Conservation (phyloP, 768 basidiomycete genomes). For the Tricholoma sp. region DNA sequence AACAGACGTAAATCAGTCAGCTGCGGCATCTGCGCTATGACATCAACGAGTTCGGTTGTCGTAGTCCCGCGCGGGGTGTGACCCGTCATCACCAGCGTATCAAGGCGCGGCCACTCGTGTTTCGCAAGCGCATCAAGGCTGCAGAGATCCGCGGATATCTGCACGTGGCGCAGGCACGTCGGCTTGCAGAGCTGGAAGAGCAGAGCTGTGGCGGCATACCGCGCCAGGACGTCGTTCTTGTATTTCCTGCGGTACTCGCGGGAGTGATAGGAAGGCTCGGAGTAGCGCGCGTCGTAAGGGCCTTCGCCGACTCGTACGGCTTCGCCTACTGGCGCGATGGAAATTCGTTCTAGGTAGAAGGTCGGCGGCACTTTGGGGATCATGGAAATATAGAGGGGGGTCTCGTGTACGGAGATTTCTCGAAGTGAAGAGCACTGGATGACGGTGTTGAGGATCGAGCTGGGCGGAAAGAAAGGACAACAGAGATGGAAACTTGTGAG, state of each 20-base stretch:
- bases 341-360: constrained; percentile 28
- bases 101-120: constrained; percentile 30
- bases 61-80: constrained; percentile 25
- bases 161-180: constrained; percentile 26
- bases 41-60: constrained; percentile 23
- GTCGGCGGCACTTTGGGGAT: constrained; percentile 24
- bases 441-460: constrained; percentile 29
- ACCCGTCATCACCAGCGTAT: constrained; percentile 35
- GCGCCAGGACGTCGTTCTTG: constrained; percentile 27
- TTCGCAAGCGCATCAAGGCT: constrained; percentile 24
- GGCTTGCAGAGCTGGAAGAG: constrained; percentile 28
- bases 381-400: constrained; percentile 31
- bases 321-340: constrained; percentile 35
- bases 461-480: constrained; percentile 37
- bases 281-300: constrained; percentile 30
- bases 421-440: constrained; percentile 29
- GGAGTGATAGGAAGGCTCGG: constrained; percentile 29
- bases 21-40: constrained; percentile 31
- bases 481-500: constrained; percentile 30
- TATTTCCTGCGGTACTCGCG: constrained; percentile 35
- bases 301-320: constrained; percentile 38
- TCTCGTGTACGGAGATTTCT: constrained; percentile 33
- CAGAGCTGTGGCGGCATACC: constrained; percentile 24
- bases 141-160: constrained; percentile 33
- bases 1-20: constrained; percentile 28